A percentile compares a stretch with the other conserved stretches of the same genome.
Evolutionary conservation across 176 grass and related monocot species (phyloP).

Genomic region (Paspalum notatum): DNA sequence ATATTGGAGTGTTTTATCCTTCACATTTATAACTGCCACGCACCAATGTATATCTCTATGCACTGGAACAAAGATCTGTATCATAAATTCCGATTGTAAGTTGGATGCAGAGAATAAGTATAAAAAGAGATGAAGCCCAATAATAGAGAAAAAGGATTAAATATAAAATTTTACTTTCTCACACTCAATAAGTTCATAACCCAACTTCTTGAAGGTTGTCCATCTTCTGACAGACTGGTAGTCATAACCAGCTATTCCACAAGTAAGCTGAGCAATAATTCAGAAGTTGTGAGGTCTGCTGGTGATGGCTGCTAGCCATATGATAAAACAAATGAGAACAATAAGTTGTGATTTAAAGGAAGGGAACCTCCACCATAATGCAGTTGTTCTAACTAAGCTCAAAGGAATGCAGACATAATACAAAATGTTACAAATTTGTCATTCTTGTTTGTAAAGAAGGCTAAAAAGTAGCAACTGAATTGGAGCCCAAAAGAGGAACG

Average conservation of each 20-base stretch:
- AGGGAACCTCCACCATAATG: background rate
- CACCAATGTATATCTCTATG: slow-evolving; percentile 87
- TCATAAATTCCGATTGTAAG: slow-evolving; percentile 49
- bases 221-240: slow-evolving; percentile 90
- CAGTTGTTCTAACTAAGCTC: background rate
- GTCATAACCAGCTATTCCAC: slow-evolving; percentile 63
- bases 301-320: background rate
- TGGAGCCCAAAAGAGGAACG: background rate
- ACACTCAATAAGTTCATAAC: slow-evolving; percentile 71
- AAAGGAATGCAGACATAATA: background rate
- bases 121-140: background rate
- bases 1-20: slow-evolving; percentile 69
- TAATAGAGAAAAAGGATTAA: slow-evolving; percentile 20
- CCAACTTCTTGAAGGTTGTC: slow-evolving; percentile 77
- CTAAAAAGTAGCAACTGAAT: background rate
- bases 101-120: slow-evolving; percentile 31
- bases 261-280: slow-evolving; percentile 56
- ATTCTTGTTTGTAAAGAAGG: background rate
- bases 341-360: background rate
- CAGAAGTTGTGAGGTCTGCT: slow-evolving; percentile 11
- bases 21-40: slow-evolving; percentile 79
- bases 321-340: slow-evolving; percentile 8
- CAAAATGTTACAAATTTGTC: background rate
- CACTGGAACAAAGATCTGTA: slow-evolving; percentile 90
- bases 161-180: slow-evolving; percentile 59